Percentiles rank a stretch among this genome's conserved stretches.
Evolutionary conservation across 1,139 yeast genomes (phyloP).

Genomic region (Suhomyces guaymorum): DNA sequence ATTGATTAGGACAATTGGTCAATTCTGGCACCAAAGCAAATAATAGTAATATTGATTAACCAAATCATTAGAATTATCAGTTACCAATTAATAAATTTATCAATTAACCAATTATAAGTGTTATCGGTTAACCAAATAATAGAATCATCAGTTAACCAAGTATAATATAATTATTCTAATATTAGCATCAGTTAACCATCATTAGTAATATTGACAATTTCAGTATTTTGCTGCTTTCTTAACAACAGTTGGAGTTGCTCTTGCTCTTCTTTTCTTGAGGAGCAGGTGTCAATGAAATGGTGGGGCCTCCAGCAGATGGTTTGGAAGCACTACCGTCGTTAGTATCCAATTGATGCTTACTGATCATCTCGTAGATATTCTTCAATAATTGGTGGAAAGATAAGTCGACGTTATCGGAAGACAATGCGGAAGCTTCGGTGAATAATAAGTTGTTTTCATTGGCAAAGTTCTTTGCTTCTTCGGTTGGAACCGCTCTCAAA

Average conservation of each 20-base stretch:
- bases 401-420: constrained; percentile 90
- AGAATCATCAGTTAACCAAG: too few relatives aligned
- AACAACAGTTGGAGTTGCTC: constrained; percentile 67
- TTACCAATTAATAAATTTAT: too few relatives aligned
- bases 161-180: too few relatives aligned
- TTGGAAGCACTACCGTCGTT: constrained; percentile 51
- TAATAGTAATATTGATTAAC: too few relatives aligned
- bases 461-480: constrained; percentile 94
- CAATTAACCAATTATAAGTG: too few relatives aligned
- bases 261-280: constrained; percentile 76
- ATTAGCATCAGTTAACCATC: too few relatives aligned
- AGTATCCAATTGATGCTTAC: constrained; percentile 82
- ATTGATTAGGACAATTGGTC: too few relatives aligned
- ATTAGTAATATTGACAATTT: too few relatives aligned
- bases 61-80: too few relatives aligned
- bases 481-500: constrained; percentile 95
- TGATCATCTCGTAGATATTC: constrained; percentile 90
- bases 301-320: constrained; percentile 71
- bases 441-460: constrained; percentile 88
- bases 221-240: too few relatives aligned
- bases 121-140: too few relatives aligned
- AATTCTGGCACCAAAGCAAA: too few relatives aligned
- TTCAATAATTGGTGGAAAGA: constrained; percentile 91
- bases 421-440: constrained; percentile 96
- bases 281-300: constrained; percentile 90